Evolutionary conservation across 768 basidiomycete species (phyloP).

Genomic region (Sporobolomyces roseus): DNA sequence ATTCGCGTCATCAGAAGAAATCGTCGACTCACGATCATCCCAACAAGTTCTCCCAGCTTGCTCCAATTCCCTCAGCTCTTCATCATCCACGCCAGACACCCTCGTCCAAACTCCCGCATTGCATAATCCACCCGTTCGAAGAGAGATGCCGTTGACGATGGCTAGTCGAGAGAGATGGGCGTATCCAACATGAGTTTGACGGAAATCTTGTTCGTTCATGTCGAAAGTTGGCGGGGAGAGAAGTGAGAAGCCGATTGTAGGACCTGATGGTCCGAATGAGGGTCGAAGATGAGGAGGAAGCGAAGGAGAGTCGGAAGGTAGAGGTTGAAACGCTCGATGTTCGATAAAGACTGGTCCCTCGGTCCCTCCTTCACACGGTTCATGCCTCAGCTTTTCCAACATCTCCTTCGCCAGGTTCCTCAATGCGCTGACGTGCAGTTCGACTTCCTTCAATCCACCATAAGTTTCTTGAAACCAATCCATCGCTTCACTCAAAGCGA

Average conservation of each 20-base stretch:
- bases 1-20: too few relatives aligned
- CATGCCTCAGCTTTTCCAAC: slow-evolving; percentile 20
- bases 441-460: slow-evolving; percentile 7
- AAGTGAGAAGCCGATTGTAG: slow-evolving; percentile 42
- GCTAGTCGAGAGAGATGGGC: slow-evolving; percentile 42
- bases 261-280: slow-evolving; percentile 18
- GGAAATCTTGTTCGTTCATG: slow-evolving; percentile 11
- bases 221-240: not conserved
- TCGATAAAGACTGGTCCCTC: slow-evolving; percentile 13
- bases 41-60: slow-evolving; percentile 35
- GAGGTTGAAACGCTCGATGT: slow-evolving; percentile 16
- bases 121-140: slow-evolving; percentile 43
- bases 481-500: slow-evolving; percentile 38
- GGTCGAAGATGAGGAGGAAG: not conserved
- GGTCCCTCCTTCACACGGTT: not conserved
- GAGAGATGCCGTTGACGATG: slow-evolving; percentile 37
- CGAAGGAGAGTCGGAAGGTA: not conserved
- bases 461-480: slow-evolving; percentile 6
- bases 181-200: slow-evolving; percentile 31
- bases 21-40: slow-evolving; percentile 34
- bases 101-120: slow-evolving; percentile 38
- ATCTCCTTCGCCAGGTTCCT: not conserved
- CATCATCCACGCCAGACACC: slow-evolving; percentile 30
- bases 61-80: slow-evolving; percentile 32
- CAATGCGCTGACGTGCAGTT: slow-evolving; percentile 2